Base-by-base conservation (phyloP, 2,329 filamentous ascomycete species). In the Aspergillus carbonarius region DNA sequence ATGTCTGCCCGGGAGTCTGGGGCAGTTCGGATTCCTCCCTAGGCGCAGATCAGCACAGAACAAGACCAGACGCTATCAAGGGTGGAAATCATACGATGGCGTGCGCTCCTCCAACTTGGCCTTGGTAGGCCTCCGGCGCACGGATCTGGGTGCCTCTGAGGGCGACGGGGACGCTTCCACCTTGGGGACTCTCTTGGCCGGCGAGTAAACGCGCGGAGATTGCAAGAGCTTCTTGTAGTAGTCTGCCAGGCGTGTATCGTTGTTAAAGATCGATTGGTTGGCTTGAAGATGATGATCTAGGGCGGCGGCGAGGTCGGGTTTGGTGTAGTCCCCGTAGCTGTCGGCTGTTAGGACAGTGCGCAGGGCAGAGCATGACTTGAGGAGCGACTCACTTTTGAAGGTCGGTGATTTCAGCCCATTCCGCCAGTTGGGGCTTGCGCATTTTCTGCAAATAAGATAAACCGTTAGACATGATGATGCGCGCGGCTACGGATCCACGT, bases 381-480 rank as follows among this genome's bases (percentile, higher is more conserved):
- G 58, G 64, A 63, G 61, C 61, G 61, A 84, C 87, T 71, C 85
- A 96, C 92, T 90, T 84, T 72, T 85, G 82, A 55, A 93, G 80
- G 59, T 88, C 88, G 62, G 90, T 83, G 48, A 82, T 78, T 65
- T 90, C 85, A 60, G 91, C 91, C 62, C 96, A 82, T 63, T 90
- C 88, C 67, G 86, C 76, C 57, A 96, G 84, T 64, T 93, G 91
- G 68, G 82, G 83, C 83, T 96, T 96, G 80, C 90, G 88, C 83
- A 95, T 90, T 74, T 84, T 83, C 76, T 88, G 85, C 73, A 96
- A 83, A 86, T 90, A 96, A 67, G 86, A 85, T 72, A 88, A 86
- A 66, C 78, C 79, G 68, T 78, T 78, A 62, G 86, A 86, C 87
- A 90, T 90, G 68, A 73, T 83, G 67, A 64, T 63, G 57, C 47